Conservation (phyloP, 495 filamentous ascomycete species). For the Pseudevernia furfuracea region DNA sequence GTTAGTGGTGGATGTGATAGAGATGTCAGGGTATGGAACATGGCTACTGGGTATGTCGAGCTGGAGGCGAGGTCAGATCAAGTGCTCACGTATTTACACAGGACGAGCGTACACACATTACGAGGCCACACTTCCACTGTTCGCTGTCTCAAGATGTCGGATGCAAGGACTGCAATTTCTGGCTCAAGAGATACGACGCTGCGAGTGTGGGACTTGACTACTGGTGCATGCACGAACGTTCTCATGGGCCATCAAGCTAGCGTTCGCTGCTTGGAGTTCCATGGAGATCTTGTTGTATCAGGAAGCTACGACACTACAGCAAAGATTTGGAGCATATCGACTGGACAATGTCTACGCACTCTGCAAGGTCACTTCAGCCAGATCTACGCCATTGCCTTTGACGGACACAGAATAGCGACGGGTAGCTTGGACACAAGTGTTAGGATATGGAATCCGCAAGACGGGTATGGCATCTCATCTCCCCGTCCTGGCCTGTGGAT, state of each 20-base stretch:
- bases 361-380: slow-evolving; percentile 96
- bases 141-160: slow-evolving; percentile 95
- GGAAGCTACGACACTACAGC: slow-evolving; percentile 97
- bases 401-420: slow-evolving; percentile 87
- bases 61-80: neutral
- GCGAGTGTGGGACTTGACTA: slow-evolving; percentile 86
- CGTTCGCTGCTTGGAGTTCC: slow-evolving; percentile 90
- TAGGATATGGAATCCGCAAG: slow-evolving; percentile 88
- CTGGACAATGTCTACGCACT: slow-evolving; percentile 82
- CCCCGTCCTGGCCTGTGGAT: neutral
- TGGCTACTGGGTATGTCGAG: slow-evolving; percentile 68
- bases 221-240: slow-evolving; percentile 82
- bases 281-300: slow-evolving; percentile 90
- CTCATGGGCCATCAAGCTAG: slow-evolving; percentile 93
- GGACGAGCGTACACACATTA: slow-evolving; percentile 70
- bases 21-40: slow-evolving; percentile 95
- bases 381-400: slow-evolving; percentile 97
- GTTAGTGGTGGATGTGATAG: slow-evolving; percentile 96
- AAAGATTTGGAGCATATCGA: slow-evolving; percentile 92
- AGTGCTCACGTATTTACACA: slow-evolving; percentile 25
- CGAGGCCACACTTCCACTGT: slow-evolving; percentile 95
- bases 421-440: slow-evolving; percentile 96
- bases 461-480: slow-evolving; percentile 53
- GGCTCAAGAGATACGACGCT: slow-evolving; percentile 93
- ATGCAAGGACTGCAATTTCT: slow-evolving; percentile 85